Percentiles rank a stretch among this genome's conserved stretches.
Evolutionary conservation across 306 rosid species (phyloP).

Genomic region (Vigna hirtella): DNA sequence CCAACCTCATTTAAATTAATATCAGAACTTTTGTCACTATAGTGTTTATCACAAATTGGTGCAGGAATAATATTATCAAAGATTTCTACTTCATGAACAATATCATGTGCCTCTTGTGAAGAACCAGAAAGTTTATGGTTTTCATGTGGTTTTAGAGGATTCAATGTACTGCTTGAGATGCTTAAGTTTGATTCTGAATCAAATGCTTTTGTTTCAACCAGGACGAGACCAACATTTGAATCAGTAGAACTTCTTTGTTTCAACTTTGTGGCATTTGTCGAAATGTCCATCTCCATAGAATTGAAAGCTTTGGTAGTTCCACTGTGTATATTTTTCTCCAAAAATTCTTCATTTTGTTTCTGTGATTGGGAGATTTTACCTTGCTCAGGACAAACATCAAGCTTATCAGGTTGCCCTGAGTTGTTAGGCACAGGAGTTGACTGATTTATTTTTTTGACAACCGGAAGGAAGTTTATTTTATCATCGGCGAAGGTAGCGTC

Average conservation of each 20-base stretch:
- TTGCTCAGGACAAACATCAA: slow-evolving; percentile 44
- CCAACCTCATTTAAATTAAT: slow-evolving; percentile 39
- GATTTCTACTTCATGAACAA: slow-evolving; percentile 46
- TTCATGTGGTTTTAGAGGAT: slow-evolving; percentile 39
- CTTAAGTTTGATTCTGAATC: slow-evolving; percentile 41
- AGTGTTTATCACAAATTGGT: slow-evolving; percentile 30
- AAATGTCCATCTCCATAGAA: slow-evolving; percentile 42
- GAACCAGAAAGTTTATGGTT: slow-evolving; percentile 31
- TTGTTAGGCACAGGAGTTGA: slow-evolving; percentile 40
- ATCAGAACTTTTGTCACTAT: slow-evolving; percentile 40
- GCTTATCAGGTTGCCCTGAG: slow-evolving; percentile 40
- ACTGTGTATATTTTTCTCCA: slow-evolving; percentile 31
- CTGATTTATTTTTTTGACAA: slow-evolving; percentile 33
- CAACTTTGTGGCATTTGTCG: slow-evolving; percentile 30
- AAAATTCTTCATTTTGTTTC: slow-evolving; percentile 25
- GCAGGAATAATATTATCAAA: slow-evolving; percentile 40
- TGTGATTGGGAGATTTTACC: slow-evolving; percentile 40
- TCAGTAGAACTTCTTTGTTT: slow-evolving; percentile 32
- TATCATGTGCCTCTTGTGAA: slow-evolving; percentile 32
- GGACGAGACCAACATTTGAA: slow-evolving; percentile 34
- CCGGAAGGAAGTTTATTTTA: slow-evolving; percentile 26
- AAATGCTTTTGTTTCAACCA: slow-evolving; percentile 36
- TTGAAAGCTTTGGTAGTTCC: slow-evolving; percentile 36
- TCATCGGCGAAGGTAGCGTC: slow-evolving; percentile 34
- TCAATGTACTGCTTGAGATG: slow-evolving; percentile 35